Conservation (phyloP, 306 rosid genomes). For the Lablab purpureus region DNA sequence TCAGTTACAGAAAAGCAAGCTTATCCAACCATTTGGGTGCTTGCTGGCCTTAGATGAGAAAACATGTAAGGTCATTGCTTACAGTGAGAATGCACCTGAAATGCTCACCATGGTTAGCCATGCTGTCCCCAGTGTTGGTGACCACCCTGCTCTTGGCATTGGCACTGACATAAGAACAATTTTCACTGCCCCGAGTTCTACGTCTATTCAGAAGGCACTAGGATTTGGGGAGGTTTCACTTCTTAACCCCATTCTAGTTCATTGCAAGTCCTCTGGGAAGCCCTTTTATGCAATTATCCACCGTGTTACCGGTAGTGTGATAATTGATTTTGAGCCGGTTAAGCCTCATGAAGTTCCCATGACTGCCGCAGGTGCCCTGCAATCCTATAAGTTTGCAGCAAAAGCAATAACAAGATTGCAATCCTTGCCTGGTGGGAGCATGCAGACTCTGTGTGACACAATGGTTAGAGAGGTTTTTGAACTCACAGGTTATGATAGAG, state of each 20-base stretch:
- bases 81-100: conserved; percentile 89
- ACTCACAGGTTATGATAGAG: conserved; percentile 90
- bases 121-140: conserved; percentile 88
- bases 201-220: conserved; percentile 78
- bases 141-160: conserved; percentile 77
- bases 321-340: conserved; percentile 85
- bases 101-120: conserved; percentile 83
- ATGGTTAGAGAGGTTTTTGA: conserved; percentile 90
- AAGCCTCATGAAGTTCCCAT: conserved; percentile 77
- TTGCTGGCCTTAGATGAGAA: conserved; percentile 84
- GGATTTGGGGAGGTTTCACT: conserved; percentile 85
- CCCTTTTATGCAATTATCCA: conserved; percentile 86
- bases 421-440: conserved; percentile 77
- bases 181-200: conserved; percentile 76
- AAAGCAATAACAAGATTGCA: conserved; percentile 79
- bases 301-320: conserved; percentile 72
- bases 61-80: conserved; percentile 76
- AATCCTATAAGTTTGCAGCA: conserved; percentile 86
- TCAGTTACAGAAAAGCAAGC: conserved; percentile 80
- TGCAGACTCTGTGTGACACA: conserved; percentile 81
- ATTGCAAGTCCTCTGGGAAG: conserved; percentile 88
- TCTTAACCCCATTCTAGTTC: conserved; percentile 81
- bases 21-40: conserved; percentile 87
- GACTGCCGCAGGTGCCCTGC: conserved; percentile 87
- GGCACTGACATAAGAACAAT: conserved; percentile 75